Evolutionary conservation across 108 stramenopile species (phyloP), one percentile per base, ranked within the genome.

Genomic region (Nitzschia inconspicua): DNA sequence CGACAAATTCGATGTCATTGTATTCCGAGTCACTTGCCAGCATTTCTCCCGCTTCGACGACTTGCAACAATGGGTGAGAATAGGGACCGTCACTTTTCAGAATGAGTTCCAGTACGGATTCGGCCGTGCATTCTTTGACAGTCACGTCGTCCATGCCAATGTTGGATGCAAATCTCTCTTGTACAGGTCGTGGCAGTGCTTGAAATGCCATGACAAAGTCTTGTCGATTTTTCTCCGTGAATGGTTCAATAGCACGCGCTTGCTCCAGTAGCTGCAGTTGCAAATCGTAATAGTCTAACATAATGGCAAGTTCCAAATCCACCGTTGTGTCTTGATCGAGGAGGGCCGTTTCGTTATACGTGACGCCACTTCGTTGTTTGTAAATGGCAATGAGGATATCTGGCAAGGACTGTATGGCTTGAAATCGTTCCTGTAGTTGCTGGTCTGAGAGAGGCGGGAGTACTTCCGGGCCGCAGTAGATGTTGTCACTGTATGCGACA

Each of bases 1-100:
- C 79, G 4, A 75, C 56, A 53, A 78, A 78, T 22, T 86, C 77
- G n/a, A 75, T 63, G 62, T 86, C 82, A 31, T 69, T 65, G 44
- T 64, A 68, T 27, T 75, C 74, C 3, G 61, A 40, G 4, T 63
- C 64, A 11, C 24, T 34, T 11, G 13, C 22, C 14, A 25, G 22
- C 35, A 29, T 46, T 18, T 66, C 48, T 9, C 16, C 25, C 3
- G 29, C 47, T 20, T 42, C 50, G 66, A 70, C 27, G 14, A 47
- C 43, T 27, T 59, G 19, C 57, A 59, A 7, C 7, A 59, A 34
- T 14, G 57, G 60, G 4, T 39, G 43, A 22, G 43, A 16, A 16
- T 16, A 14, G 11, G 28, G 29, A 11, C 40, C 36, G 4, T 36
- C 4, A 22, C 26, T 28, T 32, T 65, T 20, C 28, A 55, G 44